These are phyloP conservation scores for Nepenthes gracilis DNA, from an alignment of 148 eudicot species.

Conservation along the genomic window DNA sequence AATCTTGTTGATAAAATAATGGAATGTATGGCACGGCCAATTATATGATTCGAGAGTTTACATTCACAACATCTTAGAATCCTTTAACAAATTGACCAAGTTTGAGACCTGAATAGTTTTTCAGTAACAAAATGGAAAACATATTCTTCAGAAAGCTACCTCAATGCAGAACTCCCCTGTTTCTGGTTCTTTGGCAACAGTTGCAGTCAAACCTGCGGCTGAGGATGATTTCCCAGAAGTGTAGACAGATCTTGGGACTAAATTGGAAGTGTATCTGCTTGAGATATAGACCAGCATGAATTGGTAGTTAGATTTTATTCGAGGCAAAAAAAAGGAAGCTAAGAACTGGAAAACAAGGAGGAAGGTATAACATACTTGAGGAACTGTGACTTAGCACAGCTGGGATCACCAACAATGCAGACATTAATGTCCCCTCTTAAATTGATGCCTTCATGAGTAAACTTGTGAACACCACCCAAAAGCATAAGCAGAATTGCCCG, in stretches of 20 bases:
- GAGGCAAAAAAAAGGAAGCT: neutral
- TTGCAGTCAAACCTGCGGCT: conserved; percentile 99
- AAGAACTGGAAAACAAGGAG: neutral
- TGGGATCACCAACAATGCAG: conserved; percentile 98
- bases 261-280: conserved; percentile 62
- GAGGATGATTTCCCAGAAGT: conserved; percentile 99
- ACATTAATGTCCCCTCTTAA: conserved; percentile 97
- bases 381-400: conserved; percentile 99
- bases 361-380: conserved; percentile 47
- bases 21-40: too few species aligned
- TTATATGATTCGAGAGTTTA: too few species aligned
- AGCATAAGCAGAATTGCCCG: conserved; percentile 95
- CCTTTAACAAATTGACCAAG: too few species aligned
- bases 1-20: too few species aligned
- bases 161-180: conserved; percentile 99
- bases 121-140: too few species aligned
- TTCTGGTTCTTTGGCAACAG: conserved; percentile 99
- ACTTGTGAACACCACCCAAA: conserved; percentile 92
- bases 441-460: conserved; percentile 91
- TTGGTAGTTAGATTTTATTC: neutral
- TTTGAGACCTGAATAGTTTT: too few species aligned
- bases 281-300: neutral
- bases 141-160: conserved; percentile 26
- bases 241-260: conserved; percentile 95
- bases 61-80: too few species aligned